Conservation (phyloP, 129 eudicot genomes). For the Glebionis coronaria region DNA sequence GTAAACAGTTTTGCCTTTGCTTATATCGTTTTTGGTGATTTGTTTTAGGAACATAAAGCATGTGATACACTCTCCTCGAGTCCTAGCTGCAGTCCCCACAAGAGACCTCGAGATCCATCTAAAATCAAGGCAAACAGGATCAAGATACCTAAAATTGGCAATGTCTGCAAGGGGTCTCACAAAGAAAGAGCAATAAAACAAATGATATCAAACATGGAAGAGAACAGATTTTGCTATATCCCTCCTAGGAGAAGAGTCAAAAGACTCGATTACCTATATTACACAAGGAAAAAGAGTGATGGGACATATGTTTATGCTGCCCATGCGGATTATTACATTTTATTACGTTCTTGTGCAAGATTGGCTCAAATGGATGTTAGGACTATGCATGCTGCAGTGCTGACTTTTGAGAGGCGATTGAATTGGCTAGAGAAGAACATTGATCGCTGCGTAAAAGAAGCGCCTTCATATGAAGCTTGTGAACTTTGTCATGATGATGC, state of each 20-base stretch:
- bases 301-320: too few relatives aligned
- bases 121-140: conserved; percentile 5
- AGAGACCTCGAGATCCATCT: conserved; percentile 41
- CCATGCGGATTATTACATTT: too few relatives aligned
- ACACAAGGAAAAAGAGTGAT: too few relatives aligned
- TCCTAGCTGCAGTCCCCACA: conserved; percentile 28
- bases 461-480: conserved; percentile 25
- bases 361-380: too few relatives aligned
- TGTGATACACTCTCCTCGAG: conserved; percentile 20
- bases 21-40: conserved; percentile 2
- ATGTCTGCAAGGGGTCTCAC: conserved; percentile 16
- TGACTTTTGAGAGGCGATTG: too few relatives aligned
- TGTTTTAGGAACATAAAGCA: conserved; percentile 31
- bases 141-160: conserved; percentile 22
- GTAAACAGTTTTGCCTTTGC: neutral
- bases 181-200: conserved; percentile 40
- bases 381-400: too few relatives aligned
- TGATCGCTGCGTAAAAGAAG: too few relatives aligned
- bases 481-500: conserved; percentile 34
- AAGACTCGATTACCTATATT: too few relatives aligned
- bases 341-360: too few relatives aligned
- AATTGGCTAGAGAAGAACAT: too few relatives aligned
- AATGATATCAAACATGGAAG: conserved; percentile 71
- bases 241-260: conserved; percentile 51
- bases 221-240: conserved; percentile 55